Evolutionary conservation across 2,329 filamentous ascomycete species (phyloP), one percentile per base, ranked within the genome.

Genomic region (Aspergillus sp.): DNA sequence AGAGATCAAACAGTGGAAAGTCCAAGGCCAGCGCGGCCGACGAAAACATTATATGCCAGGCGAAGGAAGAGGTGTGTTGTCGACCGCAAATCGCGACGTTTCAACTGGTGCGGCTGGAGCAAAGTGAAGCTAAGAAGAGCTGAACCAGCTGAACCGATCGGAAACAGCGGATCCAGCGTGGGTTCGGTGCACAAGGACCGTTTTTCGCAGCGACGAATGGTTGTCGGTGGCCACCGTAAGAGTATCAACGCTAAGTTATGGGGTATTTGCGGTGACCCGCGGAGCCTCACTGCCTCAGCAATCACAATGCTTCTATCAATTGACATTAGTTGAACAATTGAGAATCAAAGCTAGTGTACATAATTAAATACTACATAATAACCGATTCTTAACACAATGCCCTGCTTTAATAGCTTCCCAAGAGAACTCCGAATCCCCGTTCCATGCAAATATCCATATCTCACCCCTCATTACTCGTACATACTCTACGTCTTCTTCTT

Each of bases 401-500:
- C 10, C 15, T 5, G 37, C 17, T 19, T 19, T 17, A 39, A 19
- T 17, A 12, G 37, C 37, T 19, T 19, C 37, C 37, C 33, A 20
- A 39, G 7, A 17, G 17, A 39, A 39, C 37, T 39, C 37, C 37
- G 25, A 39, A 20, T 19, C 17, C 17, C 37, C 19, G 17, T 39
- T 7, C 37, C 37, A 39, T 39, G 37, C 37, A 19, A 30, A 30
- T 30, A 30, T 30, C 10, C 9, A 19, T 22, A 1, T 12, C 7
- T 7, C 17, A 5, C 37, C n/a, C 2, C 37, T 7, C 2, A 2
- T 17, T 20, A 17, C 37, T 19, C 17, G 7, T 19, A 12, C 17
- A 19, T 20, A 42, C 23, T 19, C 19, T 49, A 68, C 25, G 58
- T 60, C 57, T 70, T 72, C 51, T 70, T 71, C 51, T 70, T 71